Base-by-base conservation (phyloP, 2,329 filamentous ascomycete species). In the Sordariomycetes sp. region DNA sequence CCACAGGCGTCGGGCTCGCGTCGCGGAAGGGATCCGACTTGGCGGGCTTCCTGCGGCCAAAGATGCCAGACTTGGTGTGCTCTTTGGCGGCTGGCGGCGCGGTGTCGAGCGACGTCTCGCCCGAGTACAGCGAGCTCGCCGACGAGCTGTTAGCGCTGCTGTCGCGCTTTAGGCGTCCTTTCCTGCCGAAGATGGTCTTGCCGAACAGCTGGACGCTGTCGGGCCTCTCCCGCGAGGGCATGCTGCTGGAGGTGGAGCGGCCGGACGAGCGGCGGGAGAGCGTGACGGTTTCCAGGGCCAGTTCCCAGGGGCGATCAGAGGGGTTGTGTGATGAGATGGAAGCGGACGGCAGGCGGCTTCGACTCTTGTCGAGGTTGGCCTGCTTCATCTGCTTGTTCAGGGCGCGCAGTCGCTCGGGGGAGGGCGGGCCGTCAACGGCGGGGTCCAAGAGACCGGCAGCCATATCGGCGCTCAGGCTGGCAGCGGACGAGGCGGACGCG, bases 181-280 rank as follows among this genome's bases (percentile, higher is more conserved):
- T 74, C 28, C 81, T 77, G 63, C 76, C 76, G 63, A 86, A 85
- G 35, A 86, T 72, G 42, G 74, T 74, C 69, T 80, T 81, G 56
- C 80, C 76, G 62, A 85, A 77, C 28, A 79, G 73, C 63, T 83
- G 80, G 15, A 81, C 69, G 61, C 80, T 83, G 34, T 85, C 81
- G 25, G 78, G 75, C 39, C 79, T 74, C 35, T 83, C 80, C 61
- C 73, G 72, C 20, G 74, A 72, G 50, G 74, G 73, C 68, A 76
- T 76, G 64, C 70, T 78, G 69, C 77, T 78, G 20, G 72, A 70
- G 15, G 72, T 76, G 13, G 82, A 85, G 52, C 77, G 74, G 52
- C 73, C 74, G 2, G 82, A 85, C 6, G 81, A 77, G 58, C 76
- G 76, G 58, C 82, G 74, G 51, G 76, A 80, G 35, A 85, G 65